These are phyloP conservation scores for Fusarium chaquense DNA, from an alignment of 2,329 filamentous ascomycete genomes.

Conservation along the genomic window DNA sequence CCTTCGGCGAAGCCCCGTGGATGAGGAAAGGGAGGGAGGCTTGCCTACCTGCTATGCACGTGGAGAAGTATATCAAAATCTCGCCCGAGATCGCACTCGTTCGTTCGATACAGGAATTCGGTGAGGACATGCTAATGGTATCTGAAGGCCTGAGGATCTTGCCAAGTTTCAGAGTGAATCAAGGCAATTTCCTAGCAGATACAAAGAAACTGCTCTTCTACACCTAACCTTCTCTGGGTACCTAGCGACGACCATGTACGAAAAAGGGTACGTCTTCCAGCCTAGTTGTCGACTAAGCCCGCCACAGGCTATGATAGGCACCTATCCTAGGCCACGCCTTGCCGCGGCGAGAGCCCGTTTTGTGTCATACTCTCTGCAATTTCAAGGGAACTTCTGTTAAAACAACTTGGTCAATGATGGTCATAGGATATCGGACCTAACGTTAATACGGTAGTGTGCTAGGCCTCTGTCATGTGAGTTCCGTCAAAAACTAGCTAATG, in stretches of 20 bases:
- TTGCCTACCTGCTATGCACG: neutral
- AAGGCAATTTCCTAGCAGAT: conserved; percentile 28
- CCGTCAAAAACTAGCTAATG: conserved; percentile 10
- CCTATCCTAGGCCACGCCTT: conserved; percentile 29
- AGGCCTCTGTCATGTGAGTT: conserved; percentile 16
- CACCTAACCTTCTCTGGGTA: conserved; percentile 19
- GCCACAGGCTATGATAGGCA: conserved; percentile 34
- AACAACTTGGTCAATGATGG: conserved; percentile 7
- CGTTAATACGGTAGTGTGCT: neutral
- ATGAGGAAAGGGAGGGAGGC: conserved; percentile 25
- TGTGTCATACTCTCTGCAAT: conserved; percentile 30
- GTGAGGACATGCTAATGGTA: conserved; percentile 6
- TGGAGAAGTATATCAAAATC: neutral
- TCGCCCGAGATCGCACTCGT: neutral
- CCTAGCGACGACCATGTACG: conserved; percentile 14
- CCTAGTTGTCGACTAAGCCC: conserved; percentile 36
- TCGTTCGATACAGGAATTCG: neutral
- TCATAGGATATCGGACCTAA: neutral
- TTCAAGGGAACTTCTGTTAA: conserved; percentile 28
- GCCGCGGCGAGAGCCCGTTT: conserved; percentile 46
- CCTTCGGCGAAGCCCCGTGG: conserved; percentile 19
- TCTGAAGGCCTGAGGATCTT: conserved; percentile 11
- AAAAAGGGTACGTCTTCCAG: conserved; percentile 31
- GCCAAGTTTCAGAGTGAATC: conserved; percentile 37
- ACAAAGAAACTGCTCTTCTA: conserved; percentile 7